Conservation (phyloP, 2,329 filamentous ascomycete genomes). For the Teratosphaeria epicoccoides region DNA sequence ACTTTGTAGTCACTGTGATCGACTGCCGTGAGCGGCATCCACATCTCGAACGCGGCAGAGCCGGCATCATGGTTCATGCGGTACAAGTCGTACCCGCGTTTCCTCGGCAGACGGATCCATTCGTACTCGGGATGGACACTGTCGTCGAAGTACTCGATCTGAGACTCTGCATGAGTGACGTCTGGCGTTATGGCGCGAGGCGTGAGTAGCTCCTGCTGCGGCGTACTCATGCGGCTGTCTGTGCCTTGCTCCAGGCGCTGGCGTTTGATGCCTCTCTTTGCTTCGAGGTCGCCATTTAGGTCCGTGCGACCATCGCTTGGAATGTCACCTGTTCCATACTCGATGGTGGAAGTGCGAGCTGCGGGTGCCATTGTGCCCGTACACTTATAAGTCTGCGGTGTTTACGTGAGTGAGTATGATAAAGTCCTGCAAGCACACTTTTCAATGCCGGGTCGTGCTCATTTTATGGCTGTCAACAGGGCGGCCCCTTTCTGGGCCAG, state of each 20-base stretch:
- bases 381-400: background rate
- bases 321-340: background rate
- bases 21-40: slow-evolving; percentile 11
- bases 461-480: background rate
- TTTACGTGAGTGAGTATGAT: background rate
- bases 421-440: too few relatives aligned
- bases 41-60: slow-evolving; percentile 9
- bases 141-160: slow-evolving; percentile 7
- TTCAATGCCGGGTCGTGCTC: too few relatives aligned
- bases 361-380: background rate
- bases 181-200: slow-evolving; percentile 3
- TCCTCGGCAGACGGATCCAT: slow-evolving; percentile 11
- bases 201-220: slow-evolving; percentile 2
- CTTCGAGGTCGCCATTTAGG: background rate
- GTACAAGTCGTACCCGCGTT: slow-evolving; percentile 10
- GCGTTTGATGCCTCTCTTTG: background rate
- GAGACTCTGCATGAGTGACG: background rate
- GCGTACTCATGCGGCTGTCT: background rate
- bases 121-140: slow-evolving; percentile 8
- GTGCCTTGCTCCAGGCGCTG: background rate
- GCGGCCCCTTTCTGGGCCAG: background rate
- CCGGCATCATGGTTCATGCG: slow-evolving; percentile 1
- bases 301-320: background rate
- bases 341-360: background rate
- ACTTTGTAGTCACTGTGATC: slow-evolving; percentile 8